A percentile compares a stretch with the other conserved stretches of the same genome.
Conservation (phyloP, 1,284 basidiomycete genomes). For the Microbotryum silenes-acaulis region DNA sequence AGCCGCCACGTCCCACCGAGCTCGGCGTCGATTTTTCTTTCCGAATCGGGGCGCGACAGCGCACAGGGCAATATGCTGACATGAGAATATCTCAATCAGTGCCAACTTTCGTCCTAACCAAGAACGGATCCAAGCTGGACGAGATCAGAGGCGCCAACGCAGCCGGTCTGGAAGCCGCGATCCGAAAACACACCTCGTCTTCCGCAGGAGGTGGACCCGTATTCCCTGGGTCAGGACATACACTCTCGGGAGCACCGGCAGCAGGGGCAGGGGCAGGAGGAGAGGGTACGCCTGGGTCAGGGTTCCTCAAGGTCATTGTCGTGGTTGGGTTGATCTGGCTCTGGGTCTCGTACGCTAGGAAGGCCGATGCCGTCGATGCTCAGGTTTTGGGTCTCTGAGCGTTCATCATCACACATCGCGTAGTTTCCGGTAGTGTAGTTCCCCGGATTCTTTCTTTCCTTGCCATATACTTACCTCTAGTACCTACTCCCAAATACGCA, state of each 20-base stretch:
- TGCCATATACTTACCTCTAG: no score
- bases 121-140: not conserved
- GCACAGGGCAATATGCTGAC: slow-evolving; percentile 21
- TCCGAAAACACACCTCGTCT: slow-evolving; percentile 10
- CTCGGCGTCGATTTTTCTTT: not conserved
- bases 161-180: slow-evolving; percentile 17
- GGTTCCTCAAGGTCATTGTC: slow-evolving; percentile 4
- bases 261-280: slow-evolving; percentile 5
- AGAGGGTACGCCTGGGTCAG: slow-evolving; percentile 3
- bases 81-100: slow-evolving; percentile 1
- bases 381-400: no score
- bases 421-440: no score
- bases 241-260: slow-evolving; percentile 14
- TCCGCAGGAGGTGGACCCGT: not conserved
- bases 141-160: not conserved
- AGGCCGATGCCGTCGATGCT: not conserved
- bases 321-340: not conserved
- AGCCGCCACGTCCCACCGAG: not conserved
- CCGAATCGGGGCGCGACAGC: slow-evolving; percentile 6
- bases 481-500: no score
- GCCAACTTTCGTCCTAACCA: not conserved
- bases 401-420: no score
- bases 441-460: no score
- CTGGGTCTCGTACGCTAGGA: slow-evolving; percentile 6
- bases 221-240: slow-evolving; percentile 22